Base-by-base conservation (phyloP, 306 rosid species). In the Prunus campanulata region DNA sequence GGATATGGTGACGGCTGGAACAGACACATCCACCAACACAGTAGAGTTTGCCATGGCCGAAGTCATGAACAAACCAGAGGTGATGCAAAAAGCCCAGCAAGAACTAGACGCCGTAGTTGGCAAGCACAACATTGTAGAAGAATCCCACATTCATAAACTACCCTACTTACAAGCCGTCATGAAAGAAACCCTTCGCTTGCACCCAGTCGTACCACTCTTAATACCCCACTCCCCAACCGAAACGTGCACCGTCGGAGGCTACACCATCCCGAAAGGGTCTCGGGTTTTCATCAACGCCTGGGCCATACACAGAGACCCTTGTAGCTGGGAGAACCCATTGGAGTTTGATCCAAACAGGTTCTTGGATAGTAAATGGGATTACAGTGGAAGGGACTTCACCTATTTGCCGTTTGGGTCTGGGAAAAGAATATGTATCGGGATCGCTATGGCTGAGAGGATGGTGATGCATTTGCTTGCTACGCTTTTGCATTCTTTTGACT, bases 361-460 rank as follows among this genome's bases (percentile, higher is more conserved):
- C 72, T 63, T 85, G 67, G 80, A 82, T 22, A 12, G 52, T 2
- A 85, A 78, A 12, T 89, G 85, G 87, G 93, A 93, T 61, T 89
- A 47, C 12, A 81, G 80, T 70, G 93, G 96, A 8, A 90, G 44
- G 71, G 87, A 91, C 74, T 91, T 93, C 50, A 76, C 27, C 19
- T 93, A 87, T 75, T 70, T 93, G 1, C 96, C 98, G 0, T 91
- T 93, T 74, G 93, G 97, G 4, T 93, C 90, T 11, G 97, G 97
- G 1, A 80, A 91, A 80, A 88, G 98, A 81, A 88, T 85, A 0
- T 93, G 97, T 67, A 90, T 90, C 15, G 97, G 97, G 15, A 83
- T 81, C 0, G 87, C 83, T 24, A 88, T 93, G 97, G 96, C 87
- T 3, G 91, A 93, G 83, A 89, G 91, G 77, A 87, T 71, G 8